These are phyloP conservation scores for Mycosphaerelloides madeirae DNA, from an alignment of 2,329 filamentous ascomycete genomes.

Conservation along the genomic window DNA sequence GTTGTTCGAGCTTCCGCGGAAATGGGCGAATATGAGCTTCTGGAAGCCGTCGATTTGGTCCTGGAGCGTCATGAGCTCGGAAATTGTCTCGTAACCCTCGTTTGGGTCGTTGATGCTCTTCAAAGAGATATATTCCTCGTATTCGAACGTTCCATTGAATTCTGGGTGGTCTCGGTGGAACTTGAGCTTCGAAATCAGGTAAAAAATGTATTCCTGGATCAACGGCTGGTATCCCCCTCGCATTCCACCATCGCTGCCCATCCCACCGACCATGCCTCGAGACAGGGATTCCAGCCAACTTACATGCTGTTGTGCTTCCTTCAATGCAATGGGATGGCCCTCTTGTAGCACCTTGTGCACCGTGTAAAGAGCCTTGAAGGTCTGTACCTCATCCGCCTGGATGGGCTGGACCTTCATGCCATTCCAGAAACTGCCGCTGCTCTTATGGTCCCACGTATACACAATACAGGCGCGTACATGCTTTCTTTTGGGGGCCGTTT, in stretches of 20 bases:
- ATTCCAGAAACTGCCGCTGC: slow-evolving; percentile 89
- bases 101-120: slow-evolving; percentile 99
- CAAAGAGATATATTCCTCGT: slow-evolving; percentile 96
- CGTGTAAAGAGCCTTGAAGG: slow-evolving; percentile 96
- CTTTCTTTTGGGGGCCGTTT: slow-evolving; percentile 72
- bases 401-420: slow-evolving; percentile 99
- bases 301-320: slow-evolving; percentile 82
- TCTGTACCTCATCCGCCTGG: slow-evolving; percentile 95
- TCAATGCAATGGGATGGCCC: slow-evolving; percentile 80
- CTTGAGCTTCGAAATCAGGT: slow-evolving; percentile 86
- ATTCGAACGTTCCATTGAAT: slow-evolving; percentile 98
- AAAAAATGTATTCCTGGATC: slow-evolving; percentile 96
- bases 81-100: slow-evolving; percentile 94
- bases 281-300: slow-evolving; percentile 91
- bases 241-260: slow-evolving; percentile 63
- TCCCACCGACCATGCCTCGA: slow-evolving; percentile 68
- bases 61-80: slow-evolving; percentile 91
- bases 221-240: slow-evolving; percentile 70
- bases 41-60: slow-evolving; percentile 99
- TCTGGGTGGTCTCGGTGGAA: slow-evolving; percentile 96
- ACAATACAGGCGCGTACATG: slow-evolving; percentile 98
- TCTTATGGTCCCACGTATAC: slow-evolving; percentile 99
- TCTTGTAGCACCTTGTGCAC: slow-evolving; percentile 97
- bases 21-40: slow-evolving; percentile 96
- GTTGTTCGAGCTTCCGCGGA: slow-evolving; percentile 85